A percentile compares a stretch with the other conserved stretches of the same genome.
Conservation (phyloP, 805 yeast species). For the Geotrichum ghanense region DNA sequence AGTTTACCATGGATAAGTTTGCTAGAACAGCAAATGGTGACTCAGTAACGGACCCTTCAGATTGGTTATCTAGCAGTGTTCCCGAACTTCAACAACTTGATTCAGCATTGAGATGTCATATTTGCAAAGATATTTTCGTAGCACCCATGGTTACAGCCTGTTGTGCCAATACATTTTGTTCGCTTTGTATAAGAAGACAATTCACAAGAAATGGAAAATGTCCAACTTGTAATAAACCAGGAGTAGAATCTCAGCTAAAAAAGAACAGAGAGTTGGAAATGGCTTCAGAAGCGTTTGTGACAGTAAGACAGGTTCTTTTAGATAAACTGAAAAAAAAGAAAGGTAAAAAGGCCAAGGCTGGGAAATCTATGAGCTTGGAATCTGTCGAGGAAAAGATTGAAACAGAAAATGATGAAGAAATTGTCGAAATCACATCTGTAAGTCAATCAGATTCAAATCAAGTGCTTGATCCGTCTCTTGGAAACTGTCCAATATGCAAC, state of each 20-base stretch:
- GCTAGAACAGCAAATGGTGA: background rate
- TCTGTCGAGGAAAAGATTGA: constrained; percentile 40
- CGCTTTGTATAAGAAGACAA: constrained; percentile 69
- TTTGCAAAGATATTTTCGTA: constrained; percentile 70
- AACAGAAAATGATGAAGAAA: constrained; percentile 20
- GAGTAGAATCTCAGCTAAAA: constrained; percentile 56
- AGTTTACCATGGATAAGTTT: background rate
- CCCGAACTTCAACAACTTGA: constrained; percentile 56
- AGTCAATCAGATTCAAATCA: constrained; percentile 25
- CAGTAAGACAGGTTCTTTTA: constrained; percentile 17
- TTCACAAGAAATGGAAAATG: constrained; percentile 51
- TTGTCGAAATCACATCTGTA: constrained; percentile 12
- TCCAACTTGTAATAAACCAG: constrained; percentile 66
- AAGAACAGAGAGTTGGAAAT: constrained; percentile 34
- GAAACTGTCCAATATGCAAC: background rate
- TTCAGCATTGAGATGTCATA: constrained; percentile 65
- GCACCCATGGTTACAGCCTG: constrained; percentile 81
- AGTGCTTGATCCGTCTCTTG: background rate
- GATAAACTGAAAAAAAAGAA: background rate
- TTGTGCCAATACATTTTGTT: constrained; percentile 74
- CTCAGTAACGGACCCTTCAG: constrained; percentile 53
- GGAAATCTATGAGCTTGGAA: too few relatives aligned
- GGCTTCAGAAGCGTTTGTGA: constrained; percentile 59
- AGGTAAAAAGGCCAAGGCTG: background rate
- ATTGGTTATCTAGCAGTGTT: constrained; percentile 45